These are phyloP conservation scores for Bipolaris zeicola DNA, from an alignment of 2,329 filamentous ascomycete genomes.

Conservation along the genomic window DNA sequence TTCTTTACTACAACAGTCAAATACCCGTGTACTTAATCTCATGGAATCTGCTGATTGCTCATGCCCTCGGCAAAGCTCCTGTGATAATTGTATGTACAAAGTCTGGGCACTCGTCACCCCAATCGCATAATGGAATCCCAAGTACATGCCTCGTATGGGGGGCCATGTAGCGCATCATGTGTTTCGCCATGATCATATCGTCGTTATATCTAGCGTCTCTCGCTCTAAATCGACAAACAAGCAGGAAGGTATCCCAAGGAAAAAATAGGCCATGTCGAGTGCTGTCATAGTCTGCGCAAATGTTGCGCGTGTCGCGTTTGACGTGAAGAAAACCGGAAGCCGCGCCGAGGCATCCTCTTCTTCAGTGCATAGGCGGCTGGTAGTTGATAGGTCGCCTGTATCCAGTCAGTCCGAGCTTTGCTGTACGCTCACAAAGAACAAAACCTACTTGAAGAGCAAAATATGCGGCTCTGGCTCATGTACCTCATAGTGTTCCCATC, in stretches of 20 bases:
- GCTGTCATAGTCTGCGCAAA: slow-evolving; percentile 12
- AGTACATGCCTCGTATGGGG: slow-evolving; percentile 25
- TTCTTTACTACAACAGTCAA: background rate
- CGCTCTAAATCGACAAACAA: slow-evolving; percentile 45
- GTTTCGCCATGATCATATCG: slow-evolving; percentile 46
- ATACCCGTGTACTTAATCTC: slow-evolving; percentile 2
- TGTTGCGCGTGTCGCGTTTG: slow-evolving; percentile 13
- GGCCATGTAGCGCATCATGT: slow-evolving; percentile 29
- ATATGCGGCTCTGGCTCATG: slow-evolving; percentile 99
- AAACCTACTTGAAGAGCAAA: slow-evolving; percentile 90
- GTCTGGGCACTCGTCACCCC: slow-evolving; percentile 23
- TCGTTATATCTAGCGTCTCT: slow-evolving; percentile 44
- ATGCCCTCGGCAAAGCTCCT: slow-evolving; percentile 15
- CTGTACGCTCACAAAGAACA: slow-evolving; percentile 1
- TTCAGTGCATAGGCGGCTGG: slow-evolving; percentile 65
- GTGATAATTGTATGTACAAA: slow-evolving; percentile 42
- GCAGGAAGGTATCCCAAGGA: slow-evolving; percentile 23
- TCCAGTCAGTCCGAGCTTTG: slow-evolving; percentile 14
- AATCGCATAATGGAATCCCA: slow-evolving; percentile 21
- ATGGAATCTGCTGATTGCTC: slow-evolving; percentile 5
- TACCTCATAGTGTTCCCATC: slow-evolving; percentile 99
- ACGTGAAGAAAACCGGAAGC: slow-evolving; percentile 8
- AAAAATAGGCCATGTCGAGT: slow-evolving; percentile 21
- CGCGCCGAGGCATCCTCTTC: slow-evolving; percentile 3
- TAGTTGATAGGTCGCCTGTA: slow-evolving; percentile 81